Evolutionary conservation across 2,329 filamentous ascomycete genomes (phyloP), one percentile per base, ranked within the genome.

Genomic region (Aspergillus ibericus): DNA sequence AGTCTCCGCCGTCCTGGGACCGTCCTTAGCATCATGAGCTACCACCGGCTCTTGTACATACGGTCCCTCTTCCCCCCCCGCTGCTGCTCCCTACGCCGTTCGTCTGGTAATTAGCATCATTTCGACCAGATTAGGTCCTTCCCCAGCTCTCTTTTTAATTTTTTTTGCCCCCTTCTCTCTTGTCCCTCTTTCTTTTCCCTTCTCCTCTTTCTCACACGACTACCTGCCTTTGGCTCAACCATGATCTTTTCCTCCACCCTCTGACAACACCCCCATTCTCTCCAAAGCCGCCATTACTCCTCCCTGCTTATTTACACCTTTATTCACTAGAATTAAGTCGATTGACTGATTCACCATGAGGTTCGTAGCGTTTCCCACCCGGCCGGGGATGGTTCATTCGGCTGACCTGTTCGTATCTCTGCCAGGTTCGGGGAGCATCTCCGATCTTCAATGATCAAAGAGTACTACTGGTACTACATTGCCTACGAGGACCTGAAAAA

Each of bases 401-500:
- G 18, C 53, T 67, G 53, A 55, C 63, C 67, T 12, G 34, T 20
- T 27, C 46, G 42, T 47, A 51, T 51, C 52, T 53, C 57, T 38
- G 36, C 47, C 57, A 88, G 86, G 83, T 99, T 98, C 83, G 95
- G 95, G 75, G 91, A 97, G 79, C 93, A 99, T 83, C 87, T 99
- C 71, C 92, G 92, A 65, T 93, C 92, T 71, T 97, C 93, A 74
- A 85, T 96, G 72, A 96, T 98, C 78, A 92, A 91, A 82, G 93
- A 98, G 80, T 99, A 96, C 81, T 88, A 93, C 76, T 96, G 93
- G 88, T 92, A 96, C 82, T 99, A 99, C 80, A 97, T 99, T 78
- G 90, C 92, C 79, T 99, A 99, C 80, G 93, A 97, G 75, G 91
- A 89, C 65, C 85, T 99, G 51, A 99, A 99, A 80, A 83, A 85